Conservation (phyloP, 176 grass and related monocot genomes). For the Leersia perrieri region DNA sequence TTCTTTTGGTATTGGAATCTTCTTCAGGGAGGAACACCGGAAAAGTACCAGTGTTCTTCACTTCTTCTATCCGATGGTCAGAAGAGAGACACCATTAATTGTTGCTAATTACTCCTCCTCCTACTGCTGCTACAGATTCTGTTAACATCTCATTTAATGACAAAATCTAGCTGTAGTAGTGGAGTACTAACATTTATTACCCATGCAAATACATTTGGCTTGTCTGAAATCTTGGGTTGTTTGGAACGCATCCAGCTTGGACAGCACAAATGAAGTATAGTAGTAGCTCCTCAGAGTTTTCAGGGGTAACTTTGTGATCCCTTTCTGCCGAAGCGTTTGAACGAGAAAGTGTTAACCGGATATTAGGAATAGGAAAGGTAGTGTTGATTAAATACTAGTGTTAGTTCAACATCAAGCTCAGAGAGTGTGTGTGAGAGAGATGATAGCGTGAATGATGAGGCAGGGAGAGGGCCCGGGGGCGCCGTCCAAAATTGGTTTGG, state of each 20-base stretch:
- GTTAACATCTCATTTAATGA: neutral
- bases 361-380: neutral
- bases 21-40: too few relatives aligned
- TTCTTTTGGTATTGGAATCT: neutral
- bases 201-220: neutral
- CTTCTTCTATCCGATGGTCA: neutral
- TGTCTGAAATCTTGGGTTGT: neutral
- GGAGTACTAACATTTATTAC: neutral
- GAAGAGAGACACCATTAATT: neutral
- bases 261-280: neutral
- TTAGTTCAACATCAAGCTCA: neutral
- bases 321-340: constrained; percentile 4
- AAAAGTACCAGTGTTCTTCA: neutral
- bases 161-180: neutral
- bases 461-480: neutral
- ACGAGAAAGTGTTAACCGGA: neutral
- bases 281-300: constrained; percentile 10
- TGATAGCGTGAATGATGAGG: constrained; percentile 31
- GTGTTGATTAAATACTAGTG: neutral
- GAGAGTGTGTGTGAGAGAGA: neutral
- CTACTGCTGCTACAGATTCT: neutral
- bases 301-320: neutral
- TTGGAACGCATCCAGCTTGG: neutral
- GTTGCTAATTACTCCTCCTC: neutral
- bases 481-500: neutral